Conservation (phyloP, 1,284 basidiomycete genomes). For the Sanghuangporus weigelae region DNA sequence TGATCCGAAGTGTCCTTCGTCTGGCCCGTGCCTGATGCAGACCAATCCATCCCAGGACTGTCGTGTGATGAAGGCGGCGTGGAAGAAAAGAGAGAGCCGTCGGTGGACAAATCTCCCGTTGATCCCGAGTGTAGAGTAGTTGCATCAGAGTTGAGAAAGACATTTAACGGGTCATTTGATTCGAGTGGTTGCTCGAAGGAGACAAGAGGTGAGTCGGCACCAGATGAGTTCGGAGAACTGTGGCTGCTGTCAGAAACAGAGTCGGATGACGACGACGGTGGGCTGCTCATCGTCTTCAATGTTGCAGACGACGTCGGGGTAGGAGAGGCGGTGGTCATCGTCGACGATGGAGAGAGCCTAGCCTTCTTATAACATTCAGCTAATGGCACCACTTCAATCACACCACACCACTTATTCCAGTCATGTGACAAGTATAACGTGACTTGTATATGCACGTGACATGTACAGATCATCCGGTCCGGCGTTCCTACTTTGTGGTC, state of each 20-base stretch:
- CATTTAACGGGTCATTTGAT: conserved; percentile 9
- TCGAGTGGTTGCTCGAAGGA: conserved; percentile 9
- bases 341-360: neutral
- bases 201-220: conserved; percentile 7
- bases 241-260: conserved; percentile 1
- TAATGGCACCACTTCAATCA: neutral
- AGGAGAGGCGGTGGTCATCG: neutral
- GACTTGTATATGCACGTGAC: neutral
- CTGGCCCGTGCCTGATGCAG: neutral
- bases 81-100: conserved; percentile 6
- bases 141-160: conserved; percentile 8
- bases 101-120: conserved; percentile 11
- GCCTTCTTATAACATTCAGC: neutral
- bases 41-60: conserved; percentile 7
- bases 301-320: neutral
- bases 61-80: conserved; percentile 15
- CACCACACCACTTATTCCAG: neutral
- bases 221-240: conserved; percentile 14
- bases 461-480: too few relatives aligned
- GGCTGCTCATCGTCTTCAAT: neutral
- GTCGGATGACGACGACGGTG: conserved; percentile 1
- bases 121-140: neutral
- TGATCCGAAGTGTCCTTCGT: neutral
- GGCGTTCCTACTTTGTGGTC: too few relatives aligned
- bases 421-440: neutral